A percentile compares a stretch with the other conserved stretches of the same genome.
These are phyloP conservation scores for Dothidotthia symphoricarpi DNA, from an alignment of 2,329 filamentous ascomycete genomes.

Conservation along the genomic window DNA sequence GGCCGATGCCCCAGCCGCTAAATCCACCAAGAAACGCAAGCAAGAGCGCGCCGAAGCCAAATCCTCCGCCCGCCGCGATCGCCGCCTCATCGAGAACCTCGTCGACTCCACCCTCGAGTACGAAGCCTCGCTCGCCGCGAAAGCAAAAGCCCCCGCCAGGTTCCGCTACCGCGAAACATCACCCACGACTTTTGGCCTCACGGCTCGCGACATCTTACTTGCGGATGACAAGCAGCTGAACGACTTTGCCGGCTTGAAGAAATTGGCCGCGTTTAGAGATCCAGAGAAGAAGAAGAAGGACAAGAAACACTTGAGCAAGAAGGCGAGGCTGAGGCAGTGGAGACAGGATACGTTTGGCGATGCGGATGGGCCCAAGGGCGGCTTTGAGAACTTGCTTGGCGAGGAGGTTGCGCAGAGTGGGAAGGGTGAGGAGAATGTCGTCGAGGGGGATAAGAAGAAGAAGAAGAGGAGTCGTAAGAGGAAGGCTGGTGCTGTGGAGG, in stretches of 20 bases:
- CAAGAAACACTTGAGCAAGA: conserved; percentile 86
- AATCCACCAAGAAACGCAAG: conserved; percentile 47
- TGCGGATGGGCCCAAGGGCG: conserved; percentile 52
- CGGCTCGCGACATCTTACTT: conserved; percentile 84
- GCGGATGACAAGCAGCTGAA: conserved; percentile 84
- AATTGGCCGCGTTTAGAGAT: conserved; percentile 86
- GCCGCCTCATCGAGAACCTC: conserved; percentile 78
- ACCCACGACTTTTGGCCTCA: conserved; percentile 85
- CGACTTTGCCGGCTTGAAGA: conserved; percentile 89
- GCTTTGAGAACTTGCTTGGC: conserved; percentile 35
- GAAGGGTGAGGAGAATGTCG: conserved; percentile 8
- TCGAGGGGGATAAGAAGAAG: conserved; percentile 22
- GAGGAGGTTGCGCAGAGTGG: conserved; percentile 6
- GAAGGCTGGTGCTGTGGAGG: conserved; percentile 16
- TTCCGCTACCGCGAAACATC: conserved; percentile 97
- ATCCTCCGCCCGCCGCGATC: conserved; percentile 75
- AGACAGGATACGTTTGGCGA: conserved; percentile 65
- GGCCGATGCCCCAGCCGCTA: conserved; percentile 41
- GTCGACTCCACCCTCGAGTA: conserved; percentile 80
- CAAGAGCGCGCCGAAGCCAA: conserved; percentile 57
- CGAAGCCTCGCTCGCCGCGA: conserved; percentile 60
- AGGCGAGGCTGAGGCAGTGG: conserved; percentile 87
- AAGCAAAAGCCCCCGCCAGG: conserved; percentile 49
- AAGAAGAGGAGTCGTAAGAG: conserved; percentile 30
- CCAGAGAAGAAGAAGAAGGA: conserved; percentile 85